Evolutionary conservation across 108 stramenopile genomes (phyloP), one percentile per base, ranked within the genome.

Genomic region (Poteriospumella lacustris): DNA sequence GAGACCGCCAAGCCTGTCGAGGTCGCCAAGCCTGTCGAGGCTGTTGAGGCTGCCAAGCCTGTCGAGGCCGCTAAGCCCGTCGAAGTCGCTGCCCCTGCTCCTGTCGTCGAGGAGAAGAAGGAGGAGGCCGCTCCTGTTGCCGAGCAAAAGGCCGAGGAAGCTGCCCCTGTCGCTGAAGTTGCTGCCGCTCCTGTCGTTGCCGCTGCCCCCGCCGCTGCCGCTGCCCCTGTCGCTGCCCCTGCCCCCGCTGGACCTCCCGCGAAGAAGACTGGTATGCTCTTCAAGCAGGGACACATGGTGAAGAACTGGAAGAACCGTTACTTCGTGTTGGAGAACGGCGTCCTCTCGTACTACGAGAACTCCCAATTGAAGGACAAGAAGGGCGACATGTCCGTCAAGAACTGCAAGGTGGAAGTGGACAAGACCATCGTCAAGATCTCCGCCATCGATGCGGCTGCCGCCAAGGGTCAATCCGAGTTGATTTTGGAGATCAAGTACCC

Each of bases 221-320:
- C 47, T 52, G 47, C 47, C 19, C 47, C 47, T 52, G 47, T 19
- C 19, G 47, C 19, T 52, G 19, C 9, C 47, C 9, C 19, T 52
- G 15, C 47, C 19, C 19, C 47, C 47, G 47, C 9, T 52, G 47
- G 47, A 15, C 9, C 52, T 56, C 60, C 60, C 3, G 33, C 60
- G 3, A 64, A 64, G 24, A 64, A 34, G 60, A 9, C 9, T 64
- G 60, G 60, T 24, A 34, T 26, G 60, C 60, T 64, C 33, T 5
- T 34, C 33, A 64, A 64, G 60, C 60, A 34, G 9, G 60, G 60
- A 31, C 60, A 64, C 36, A 34, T 64, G 28, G 24, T 64, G 28
- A 64, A 31, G 60, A 64, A 64, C 31, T 64, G 60, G 60, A 64
- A 64, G 31, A 64, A 26, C 36, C 60, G 60, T 64, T 64, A 64